Base-by-base conservation (phyloP, 1,284 basidiomycete species). In the Malassezia brasiliensis region DNA sequence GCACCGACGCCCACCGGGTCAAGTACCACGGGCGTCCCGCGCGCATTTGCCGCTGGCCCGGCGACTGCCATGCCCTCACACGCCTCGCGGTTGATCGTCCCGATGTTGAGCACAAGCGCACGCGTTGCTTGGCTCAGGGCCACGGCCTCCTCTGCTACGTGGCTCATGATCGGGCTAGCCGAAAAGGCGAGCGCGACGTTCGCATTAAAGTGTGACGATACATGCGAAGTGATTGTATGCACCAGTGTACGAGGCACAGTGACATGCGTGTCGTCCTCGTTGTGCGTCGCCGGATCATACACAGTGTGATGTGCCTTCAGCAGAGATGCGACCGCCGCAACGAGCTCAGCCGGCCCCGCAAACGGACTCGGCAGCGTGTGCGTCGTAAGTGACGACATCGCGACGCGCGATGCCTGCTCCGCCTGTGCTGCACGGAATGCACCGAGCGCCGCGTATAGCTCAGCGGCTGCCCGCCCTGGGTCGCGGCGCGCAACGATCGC, bases 1-100 rank as follows among this genome's bases (percentile, higher is more conserved):
- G 91, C 90, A 6, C 90, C 90, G 0, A 91, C 82, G 3, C 90
- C 93, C 5, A 96, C 93, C 1, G 91, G 91, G 75, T 96, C 91
- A 62, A 94, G 88, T 0, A 96, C 80, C 3, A 96, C 77, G 2
- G 90, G 90, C 69, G 64, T 68, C 17, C 59, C 60, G 28, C 59
- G 56, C 31, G 47, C 47, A 41, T 73, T 66, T 14, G 66, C 69
- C 2, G 56, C 76, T 66, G 60, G 66, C 78, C 88, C 89, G 1
- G 87, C 89, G 8, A 81, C 79, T n/a, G 85, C 75, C 86, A 94
- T 93, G 20, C 87, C 86, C 40, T 83, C 80, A 5, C 74, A 60
- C 35, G 75, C 67, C 48, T 84, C 81, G 40, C 78, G 77, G 5
- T 76, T 77, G 69, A 96, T 81, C 1, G 91, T 96, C 12, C 91